Evolutionary conservation across 179 eudicot species (phyloP).

Genomic region (Silene vulgaris): DNA sequence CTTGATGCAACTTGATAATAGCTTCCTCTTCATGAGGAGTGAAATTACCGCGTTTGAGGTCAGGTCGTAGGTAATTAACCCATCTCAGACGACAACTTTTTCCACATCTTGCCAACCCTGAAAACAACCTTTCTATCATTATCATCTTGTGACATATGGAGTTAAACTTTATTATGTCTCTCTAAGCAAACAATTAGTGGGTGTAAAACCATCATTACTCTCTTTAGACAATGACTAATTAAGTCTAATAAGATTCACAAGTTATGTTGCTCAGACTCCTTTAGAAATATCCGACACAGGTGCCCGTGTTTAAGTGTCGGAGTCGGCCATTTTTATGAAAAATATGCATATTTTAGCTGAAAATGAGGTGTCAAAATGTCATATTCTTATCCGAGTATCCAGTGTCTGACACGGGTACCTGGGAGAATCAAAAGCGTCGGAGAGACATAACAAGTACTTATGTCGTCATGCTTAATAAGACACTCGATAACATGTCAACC

Average conservation of each 20-base stretch:
- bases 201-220: not conserved
- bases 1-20: constrained; percentile 54
- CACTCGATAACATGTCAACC: not conserved
- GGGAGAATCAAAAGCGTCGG: too few relatives aligned
- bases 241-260: not conserved
- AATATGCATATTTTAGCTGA: too few relatives aligned
- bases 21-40: constrained; percentile 56
- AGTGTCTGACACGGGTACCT: too few relatives aligned
- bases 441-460: too few relatives aligned
- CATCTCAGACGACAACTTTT: constrained; percentile 85
- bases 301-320: too few relatives aligned
- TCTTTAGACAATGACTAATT: not conserved
- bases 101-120: constrained; percentile 75
- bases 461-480: too few relatives aligned
- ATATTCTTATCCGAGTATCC: too few relatives aligned
- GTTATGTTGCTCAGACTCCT: too few relatives aligned
- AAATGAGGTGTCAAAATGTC: too few relatives aligned
- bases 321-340: not conserved
- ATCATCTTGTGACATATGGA: not conserved
- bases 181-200: not conserved
- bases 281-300: too few relatives aligned
- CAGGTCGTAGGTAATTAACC: constrained; percentile 84
- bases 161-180: too few relatives aligned
- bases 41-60: constrained; percentile 63
- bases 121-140: not conserved